Conservation (phyloP, 106 monocot species). For the Dendrobium catenatum region DNA sequence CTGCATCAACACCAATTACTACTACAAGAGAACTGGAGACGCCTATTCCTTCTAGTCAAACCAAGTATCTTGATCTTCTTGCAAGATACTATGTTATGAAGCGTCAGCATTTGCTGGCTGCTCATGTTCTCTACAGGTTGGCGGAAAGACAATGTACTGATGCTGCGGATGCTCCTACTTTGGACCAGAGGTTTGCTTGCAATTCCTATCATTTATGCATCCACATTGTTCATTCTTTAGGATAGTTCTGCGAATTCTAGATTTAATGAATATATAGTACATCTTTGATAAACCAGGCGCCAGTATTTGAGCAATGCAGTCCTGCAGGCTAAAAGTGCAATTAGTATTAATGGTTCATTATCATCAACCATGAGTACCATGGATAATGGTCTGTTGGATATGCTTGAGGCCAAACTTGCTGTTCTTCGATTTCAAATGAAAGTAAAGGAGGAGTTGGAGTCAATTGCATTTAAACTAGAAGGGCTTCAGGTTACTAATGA, state of each 20-base stretch:
- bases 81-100: constrained; percentile 85
- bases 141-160: constrained; percentile 73
- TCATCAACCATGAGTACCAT: constrained; percentile 23
- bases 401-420: constrained; percentile 91
- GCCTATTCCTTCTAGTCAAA: constrained; percentile 36
- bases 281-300: constrained; percentile 37
- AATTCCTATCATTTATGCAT: neutral
- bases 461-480: constrained; percentile 44
- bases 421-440: constrained; percentile 88
- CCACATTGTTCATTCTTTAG: neutral
- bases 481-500: constrained; percentile 17
- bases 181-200: constrained; percentile 68
- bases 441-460: constrained; percentile 78
- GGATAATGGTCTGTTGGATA: constrained; percentile 73
- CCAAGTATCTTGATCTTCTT: constrained; percentile 81
- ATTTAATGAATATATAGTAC: constrained; percentile 8
- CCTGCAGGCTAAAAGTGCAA: constrained; percentile 86
- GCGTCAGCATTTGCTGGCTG: constrained; percentile 76
- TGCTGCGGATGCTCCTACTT: constrained; percentile 43
- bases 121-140: constrained; percentile 69
- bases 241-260: neutral
- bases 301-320: constrained; percentile 95
- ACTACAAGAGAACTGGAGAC: constrained; percentile 15
- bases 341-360: constrained; percentile 17
- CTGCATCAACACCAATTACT: constrained; percentile 18